Base-by-base conservation (phyloP, 163 green algal species). In the Prototheca wickerhamii region DNA sequence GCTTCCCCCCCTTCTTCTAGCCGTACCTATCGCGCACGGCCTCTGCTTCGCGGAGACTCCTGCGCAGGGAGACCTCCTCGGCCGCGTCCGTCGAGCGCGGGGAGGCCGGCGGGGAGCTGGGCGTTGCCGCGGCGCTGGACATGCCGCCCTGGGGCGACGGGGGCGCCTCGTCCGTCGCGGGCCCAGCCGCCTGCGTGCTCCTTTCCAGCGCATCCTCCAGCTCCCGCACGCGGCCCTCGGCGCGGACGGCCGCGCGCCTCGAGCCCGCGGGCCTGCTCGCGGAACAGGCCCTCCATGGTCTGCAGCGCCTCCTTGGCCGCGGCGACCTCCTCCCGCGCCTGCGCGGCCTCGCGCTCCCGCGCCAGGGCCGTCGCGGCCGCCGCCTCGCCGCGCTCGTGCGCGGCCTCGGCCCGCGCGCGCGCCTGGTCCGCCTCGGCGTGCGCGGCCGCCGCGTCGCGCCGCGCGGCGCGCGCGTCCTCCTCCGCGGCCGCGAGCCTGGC, bases 21-120 rank as follows among this genome's bases (percentile, higher is more conserved):
- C 37, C 15, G 10, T 15, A 44, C 37, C 72, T 76, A 62, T 89
- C 80, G 18, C 84, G 53, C 0, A 83, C 90, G 12, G 68, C 68
- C 54, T 95, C 82, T 58, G 92, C 70, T 52, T 85, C 74, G 17
- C 52, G 53, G 28, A 92, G 46, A 54, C 81, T 65, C n/a, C 62
- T 64, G 71, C 87, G 73, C 44, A 89, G 60, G 15, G 73, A 69
- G 17, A 55, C 63, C 37, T 86, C 29, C 69, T 89, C 23, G 35
- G 35, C 59, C 43, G 21, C 35, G 37, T 44, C 46, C n/a, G 53
- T 49, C 33, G 25, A 43, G 31, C 5, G 54, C 49, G 17, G 42
- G 33, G n/a, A n/a, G n/a, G n/a, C n/a, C n/a, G n/a, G n/a, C n/a
- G n/a, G n/a, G 40, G 40, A 23, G 40, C 40, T 49, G 10, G 40